Evolutionary conservation across 495 filamentous ascomycete genomes (phyloP).

Genomic region (Penicillium parvum): DNA sequence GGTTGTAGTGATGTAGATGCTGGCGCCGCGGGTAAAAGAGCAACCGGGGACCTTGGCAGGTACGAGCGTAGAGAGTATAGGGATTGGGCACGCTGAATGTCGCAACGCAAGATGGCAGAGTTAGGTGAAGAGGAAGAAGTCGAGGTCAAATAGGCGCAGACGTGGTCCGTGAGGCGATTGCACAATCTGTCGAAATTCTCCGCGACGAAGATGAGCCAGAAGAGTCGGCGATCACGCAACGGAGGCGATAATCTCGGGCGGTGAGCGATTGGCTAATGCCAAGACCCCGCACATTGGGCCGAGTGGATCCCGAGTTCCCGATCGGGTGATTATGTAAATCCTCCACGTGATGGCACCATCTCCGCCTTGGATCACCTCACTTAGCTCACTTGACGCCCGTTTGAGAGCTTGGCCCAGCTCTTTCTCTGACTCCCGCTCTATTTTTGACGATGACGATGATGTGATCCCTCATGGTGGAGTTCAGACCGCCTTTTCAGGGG

Average conservation of each 20-base stretch:
- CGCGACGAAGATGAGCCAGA: slow-evolving; percentile 1
- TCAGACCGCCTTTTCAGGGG: neutral
- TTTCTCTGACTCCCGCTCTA: slow-evolving; percentile 17
- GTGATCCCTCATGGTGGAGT: neutral
- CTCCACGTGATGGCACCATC: slow-evolving; percentile 26
- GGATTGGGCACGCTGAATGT: neutral
- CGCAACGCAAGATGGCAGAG: neutral
- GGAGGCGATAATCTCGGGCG: slow-evolving; percentile 2
- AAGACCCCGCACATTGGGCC: neutral
- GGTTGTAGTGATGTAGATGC: neutral
- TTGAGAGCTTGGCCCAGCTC: slow-evolving; percentile 7
- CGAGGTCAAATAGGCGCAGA: slow-evolving; percentile 1
- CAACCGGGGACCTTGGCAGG: slow-evolving; percentile 17
- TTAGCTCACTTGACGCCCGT: slow-evolving; percentile 1
- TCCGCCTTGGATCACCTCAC: slow-evolving; percentile 18
- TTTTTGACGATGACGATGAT: slow-evolving; percentile 5
- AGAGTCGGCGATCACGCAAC: slow-evolving; percentile 19
- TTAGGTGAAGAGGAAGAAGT: neutral
- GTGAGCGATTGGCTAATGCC: slow-evolving; percentile 12
- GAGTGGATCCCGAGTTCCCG: neutral
- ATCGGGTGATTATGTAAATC: no score
- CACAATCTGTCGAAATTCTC: slow-evolving; percentile 1
- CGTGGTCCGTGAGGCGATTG: slow-evolving; percentile 2
- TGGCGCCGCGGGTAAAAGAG: slow-evolving; percentile 1
- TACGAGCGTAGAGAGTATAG: slow-evolving; percentile 1